phyloP scores from a whole-genome alignment of 768 basidiomycete species.

The Leucosporidium scottii region DNA sequence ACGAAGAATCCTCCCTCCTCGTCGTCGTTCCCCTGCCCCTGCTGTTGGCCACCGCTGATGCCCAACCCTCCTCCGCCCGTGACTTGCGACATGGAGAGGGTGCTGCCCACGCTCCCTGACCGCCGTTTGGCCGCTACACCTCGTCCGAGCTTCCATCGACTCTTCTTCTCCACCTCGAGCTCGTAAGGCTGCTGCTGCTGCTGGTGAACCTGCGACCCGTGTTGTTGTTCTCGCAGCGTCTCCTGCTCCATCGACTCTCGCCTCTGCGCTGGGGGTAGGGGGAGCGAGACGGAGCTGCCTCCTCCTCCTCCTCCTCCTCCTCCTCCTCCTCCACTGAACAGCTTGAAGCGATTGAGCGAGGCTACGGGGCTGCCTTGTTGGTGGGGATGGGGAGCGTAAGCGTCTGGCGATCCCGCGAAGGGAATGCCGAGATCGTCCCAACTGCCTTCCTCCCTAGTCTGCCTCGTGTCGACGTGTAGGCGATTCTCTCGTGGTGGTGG shows the following conservation, averaged over 20 bases:
- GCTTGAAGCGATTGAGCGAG: background rate
- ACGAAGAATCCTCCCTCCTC: constrained; percentile 28
- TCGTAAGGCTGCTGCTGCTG: constrained; percentile 1
- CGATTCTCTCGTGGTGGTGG: no score
- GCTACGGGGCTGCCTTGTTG: background rate
- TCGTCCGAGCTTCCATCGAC: constrained; percentile 14
- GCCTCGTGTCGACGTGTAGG: background rate
- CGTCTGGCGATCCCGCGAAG: background rate
- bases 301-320: background rate
- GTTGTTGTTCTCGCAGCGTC: background rate
- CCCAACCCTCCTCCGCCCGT: background rate
- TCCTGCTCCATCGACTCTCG: background rate
- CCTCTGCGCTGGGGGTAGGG: constrained; percentile 5
- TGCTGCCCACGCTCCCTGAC: constrained; percentile 15
- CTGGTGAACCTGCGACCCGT: background rate
- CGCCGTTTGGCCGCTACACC: constrained; percentile 8
- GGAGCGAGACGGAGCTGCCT: background rate
- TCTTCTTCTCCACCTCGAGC: constrained; percentile 12
- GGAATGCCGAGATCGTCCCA: constrained; percentile 21
- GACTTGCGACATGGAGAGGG: no score
- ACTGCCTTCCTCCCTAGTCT: background rate
- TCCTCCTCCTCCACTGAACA: constrained; percentile 3
- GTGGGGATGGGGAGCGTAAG: background rate
- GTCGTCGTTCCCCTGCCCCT: background rate
- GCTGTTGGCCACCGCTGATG: background rate